Evolutionary conservation across 1,284 basidiomycete species (phyloP), one percentile per base, ranked within the genome.

Genomic region (Xerocomus amazonicus): DNA sequence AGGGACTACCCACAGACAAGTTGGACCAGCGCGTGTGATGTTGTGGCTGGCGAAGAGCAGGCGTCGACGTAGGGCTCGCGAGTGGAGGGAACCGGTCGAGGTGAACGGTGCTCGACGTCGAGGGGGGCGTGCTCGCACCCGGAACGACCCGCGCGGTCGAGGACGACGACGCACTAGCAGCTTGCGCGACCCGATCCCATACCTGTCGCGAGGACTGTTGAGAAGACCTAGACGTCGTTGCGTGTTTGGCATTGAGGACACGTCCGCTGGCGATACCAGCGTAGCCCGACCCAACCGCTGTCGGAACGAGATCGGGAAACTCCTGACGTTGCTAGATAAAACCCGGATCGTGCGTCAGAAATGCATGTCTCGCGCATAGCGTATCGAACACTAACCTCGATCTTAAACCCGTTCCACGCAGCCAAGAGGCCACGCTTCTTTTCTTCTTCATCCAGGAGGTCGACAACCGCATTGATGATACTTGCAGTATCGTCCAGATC

Each of bases 131-230:
- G n/a, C 49, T 29, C 1, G 56, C 34, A 52, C 55, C 52, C 53
- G 55, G 54, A 19, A 58, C 51, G 6, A 1, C 37, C 10, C 63
- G 52, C n/a, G 66, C 50, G 48, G 74, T 73, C 6, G 77, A 74
- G 1, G 83, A 80, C 5, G 77, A 74, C 0, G 78, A 74, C 1
- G 83, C 79, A 4, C 77, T 75, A 1, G 92, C 93, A 0, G 91
- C 93, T 48, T 82, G 81, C 17, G 91, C 93, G 35, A 97, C 93
- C 23, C 92, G 84, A 57, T 91, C 91, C 85, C 82, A 92, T 0
- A 97, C 80, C 52, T 84, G 79, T 43, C 80, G 73, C 1, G 83
- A 81, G 4, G 81, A 77, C 49, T 76, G 75, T n/a, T 74, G 67
- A 14, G 79, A 74, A 1, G 78, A 77, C 3, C 79, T 78, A 0